Base-by-base conservation (phyloP, 352 stramenopile genomes). In the Phytopythium mirpurense region DNA sequence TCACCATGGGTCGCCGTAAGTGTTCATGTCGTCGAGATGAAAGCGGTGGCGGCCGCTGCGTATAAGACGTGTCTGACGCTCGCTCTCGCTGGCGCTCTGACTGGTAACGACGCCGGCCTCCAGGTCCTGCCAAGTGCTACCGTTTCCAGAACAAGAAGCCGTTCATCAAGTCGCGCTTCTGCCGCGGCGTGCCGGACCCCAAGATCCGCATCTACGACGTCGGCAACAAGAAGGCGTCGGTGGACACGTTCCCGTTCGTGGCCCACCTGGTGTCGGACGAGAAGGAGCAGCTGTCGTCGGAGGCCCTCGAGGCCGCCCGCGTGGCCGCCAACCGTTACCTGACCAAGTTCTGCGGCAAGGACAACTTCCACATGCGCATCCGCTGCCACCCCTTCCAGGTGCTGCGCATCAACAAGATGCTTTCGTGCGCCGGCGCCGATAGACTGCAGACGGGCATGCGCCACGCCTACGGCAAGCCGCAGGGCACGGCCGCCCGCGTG, bases 71-170 rank as follows among this genome's bases (percentile, higher is more conserved):
- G n/a, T n/a, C n/a, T n/a, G n/a, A n/a, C n/a, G n/a, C n/a, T n/a
- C n/a, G n/a, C n/a, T n/a, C n/a, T n/a, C n/a, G n/a, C n/a, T n/a
- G n/a, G n/a, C n/a, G n/a, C n/a, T n/a, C n/a, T n/a, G n/a, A n/a
- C n/a, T n/a, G n/a, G n/a, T n/a, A n/a, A n/a, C n/a, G n/a, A n/a
- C 8, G 29, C 29, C 5, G 1, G 7, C 46, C 11, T 24, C 9
- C 37, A 56, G 50, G 93, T 97, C 97, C 97, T 68, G 94, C 97
- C 72, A 96, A 97, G 76, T 99, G 96, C 84, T 99, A 99, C 88
- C 96, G 97, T 76, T 99, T 99, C 93, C 95, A 99, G 83, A 99
- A 99, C 95, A 99, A 99, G 96, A 99, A 99, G 87, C 97, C 97
- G 49, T 99, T 99, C 89, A 99, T 99, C 84, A 99, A 99, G 91